A percentile compares a stretch with the other conserved stretches of the same genome.
Conservation (phyloP, 148 eudicot genomes). For the Nepenthes mirabilis region DNA sequence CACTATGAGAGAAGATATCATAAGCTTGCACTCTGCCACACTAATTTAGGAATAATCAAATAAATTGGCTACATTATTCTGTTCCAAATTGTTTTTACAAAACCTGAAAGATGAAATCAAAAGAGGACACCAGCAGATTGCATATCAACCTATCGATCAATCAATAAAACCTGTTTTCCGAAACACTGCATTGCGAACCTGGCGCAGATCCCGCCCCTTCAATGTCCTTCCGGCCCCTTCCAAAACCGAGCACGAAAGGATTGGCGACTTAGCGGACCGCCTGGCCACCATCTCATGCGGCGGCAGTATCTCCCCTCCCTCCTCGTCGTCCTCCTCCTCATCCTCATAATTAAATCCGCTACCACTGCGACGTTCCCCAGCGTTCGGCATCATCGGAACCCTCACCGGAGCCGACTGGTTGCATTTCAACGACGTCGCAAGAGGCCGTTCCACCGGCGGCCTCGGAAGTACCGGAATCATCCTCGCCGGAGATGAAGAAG, state of each 20-base stretch:
- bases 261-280: slow-evolving; percentile 18
- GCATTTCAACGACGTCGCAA: slow-evolving; percentile 12
- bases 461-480: slow-evolving; percentile 18
- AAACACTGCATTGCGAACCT: slow-evolving; percentile 43
- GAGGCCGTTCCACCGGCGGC: slow-evolving; percentile 6
- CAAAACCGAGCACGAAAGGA: slow-evolving; percentile 28
- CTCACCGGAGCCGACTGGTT: slow-evolving; percentile 38
- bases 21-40: too few relatives aligned
- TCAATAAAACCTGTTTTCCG: slow-evolving; percentile 50
- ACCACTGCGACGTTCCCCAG: slow-evolving; percentile 6
- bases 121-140: too few relatives aligned
- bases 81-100: too few relatives aligned
- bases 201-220: slow-evolving; percentile 45
- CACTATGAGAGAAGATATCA: too few relatives aligned
- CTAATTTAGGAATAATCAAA: too few relatives aligned
- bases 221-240: slow-evolving; percentile 48
- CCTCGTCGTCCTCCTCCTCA: slow-evolving; percentile 11
- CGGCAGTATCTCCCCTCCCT: slow-evolving; percentile 33
- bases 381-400: slow-evolving; percentile 19
- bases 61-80: too few relatives aligned
- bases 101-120: too few relatives aligned
- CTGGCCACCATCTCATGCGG: slow-evolving; percentile 46
- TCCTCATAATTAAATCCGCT: slow-evolving; percentile 10
- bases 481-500: slow-evolving; percentile 12
- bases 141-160: slow-evolving; percentile 4